phyloP scores from a whole-genome alignment of 176 grass and related monocot genomes.

The Eleusine indica region DNA sequence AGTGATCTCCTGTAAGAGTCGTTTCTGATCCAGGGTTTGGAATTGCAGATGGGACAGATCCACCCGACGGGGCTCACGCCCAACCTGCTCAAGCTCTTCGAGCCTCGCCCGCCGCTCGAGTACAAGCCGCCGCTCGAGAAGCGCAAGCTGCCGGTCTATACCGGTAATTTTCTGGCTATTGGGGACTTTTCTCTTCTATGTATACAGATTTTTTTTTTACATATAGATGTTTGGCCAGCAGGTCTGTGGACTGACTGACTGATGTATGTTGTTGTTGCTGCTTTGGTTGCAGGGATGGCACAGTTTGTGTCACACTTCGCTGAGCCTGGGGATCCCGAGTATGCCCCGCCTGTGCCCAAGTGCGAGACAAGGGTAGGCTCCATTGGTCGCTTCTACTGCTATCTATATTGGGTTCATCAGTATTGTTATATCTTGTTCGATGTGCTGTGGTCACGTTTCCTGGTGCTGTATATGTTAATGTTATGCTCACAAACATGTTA shows the following conservation, averaged over 20 bases:
- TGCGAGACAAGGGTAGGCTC: slow-evolving; percentile 60
- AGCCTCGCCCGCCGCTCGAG: slow-evolving; percentile 75
- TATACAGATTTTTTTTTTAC: no score
- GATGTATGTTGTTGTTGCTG: not conserved
- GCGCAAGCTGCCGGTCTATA: slow-evolving; percentile 67
- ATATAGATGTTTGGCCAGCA: not conserved
- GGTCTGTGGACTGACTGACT: not conserved
- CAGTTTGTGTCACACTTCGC: slow-evolving; percentile 69
- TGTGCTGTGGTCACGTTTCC: not conserved
- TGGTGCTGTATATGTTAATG: not conserved
- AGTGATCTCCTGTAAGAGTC: not conserved
- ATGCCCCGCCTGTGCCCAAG: slow-evolving; percentile 61
- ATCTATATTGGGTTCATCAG: not conserved
- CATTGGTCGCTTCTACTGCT: not conserved
- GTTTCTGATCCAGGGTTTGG: slow-evolving; percentile 25
- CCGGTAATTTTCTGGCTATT: slow-evolving; percentile 38
- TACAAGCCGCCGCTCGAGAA: slow-evolving; percentile 79
- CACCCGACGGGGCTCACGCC: slow-evolving; percentile 86
- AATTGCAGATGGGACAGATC: slow-evolving; percentile 80
- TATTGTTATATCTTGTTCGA: not conserved
- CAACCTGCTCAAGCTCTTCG: slow-evolving; percentile 93
- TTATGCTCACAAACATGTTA: not conserved
- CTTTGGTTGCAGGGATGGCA: slow-evolving; percentile 54
- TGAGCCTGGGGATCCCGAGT: slow-evolving; percentile 57
- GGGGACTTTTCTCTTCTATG: not conserved